Evolutionary conservation across 2,329 filamentous ascomycete genomes (phyloP), one percentile per base, ranked within the genome.

Genomic region (Byssochlamys sp.): DNA sequence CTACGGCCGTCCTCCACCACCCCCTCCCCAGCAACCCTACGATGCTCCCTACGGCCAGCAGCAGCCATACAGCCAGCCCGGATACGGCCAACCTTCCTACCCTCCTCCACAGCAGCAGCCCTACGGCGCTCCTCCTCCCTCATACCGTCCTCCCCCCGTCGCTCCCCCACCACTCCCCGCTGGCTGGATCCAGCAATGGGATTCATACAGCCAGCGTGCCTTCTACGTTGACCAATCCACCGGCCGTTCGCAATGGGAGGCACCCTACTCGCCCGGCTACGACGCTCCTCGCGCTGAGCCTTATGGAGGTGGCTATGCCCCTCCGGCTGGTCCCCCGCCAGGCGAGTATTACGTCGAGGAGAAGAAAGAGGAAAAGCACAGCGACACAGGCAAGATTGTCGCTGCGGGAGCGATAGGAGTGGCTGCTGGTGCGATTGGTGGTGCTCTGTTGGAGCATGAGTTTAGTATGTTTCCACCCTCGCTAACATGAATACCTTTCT

Each of bases 121-220:
- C 39, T 45, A 45, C n/a, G 39, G 14, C 26, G 60, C 63, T 26
- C 67, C 70, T 14, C 63, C 66, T 3, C 62, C 67, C 7, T 61
- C 62, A 33, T 59, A 65, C 25, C 68, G 67, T 2, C 72, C 70
- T 28, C 72, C 69, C 14, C 63, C 66, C 2, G 69, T 69, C 54
- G 74, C 73, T 63, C 80, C 84, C 26, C 75, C 81, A 59, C 67
- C 69, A 19, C 74, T 86, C 61, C 78, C 85, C 26, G 66, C 77
- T 54, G 85, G 85, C 62, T 88, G 85, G 85, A 73, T 76, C 28
- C 76, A 83, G 26, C 81, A 86, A 69, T 88, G 80, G 72, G 85
- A 88, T 62, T 79, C 82, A 58, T 77, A 76, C 58, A 75, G 78
- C 59, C 81, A 85, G 66, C 81, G 82, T 57, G 87, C 82, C 75